phyloP scores from a whole-genome alignment of 1,284 basidiomycete genomes.

The Laetiporus sulphureus region DNA sequence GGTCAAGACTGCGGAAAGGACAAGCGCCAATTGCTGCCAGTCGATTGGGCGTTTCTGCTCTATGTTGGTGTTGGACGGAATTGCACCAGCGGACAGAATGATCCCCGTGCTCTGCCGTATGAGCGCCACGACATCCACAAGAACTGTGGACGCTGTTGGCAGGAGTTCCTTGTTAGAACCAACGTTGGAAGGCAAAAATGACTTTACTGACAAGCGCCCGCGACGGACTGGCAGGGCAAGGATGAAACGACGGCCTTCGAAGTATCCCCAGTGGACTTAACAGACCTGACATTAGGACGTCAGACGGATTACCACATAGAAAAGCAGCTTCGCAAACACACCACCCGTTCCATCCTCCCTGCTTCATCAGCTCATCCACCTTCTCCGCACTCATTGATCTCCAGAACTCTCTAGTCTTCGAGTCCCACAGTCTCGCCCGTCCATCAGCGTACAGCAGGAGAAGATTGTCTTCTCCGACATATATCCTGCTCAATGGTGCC shows the following conservation, averaged over 20 bases:
- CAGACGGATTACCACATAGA: not conserved
- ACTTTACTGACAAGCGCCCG: too few species aligned
- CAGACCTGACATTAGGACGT: too few species aligned
- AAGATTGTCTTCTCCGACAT: conserved; percentile 66
- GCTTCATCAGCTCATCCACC: conserved; percentile 64
- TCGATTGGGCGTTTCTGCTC: conserved; percentile 9
- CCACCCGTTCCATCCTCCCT: conserved; percentile 71
- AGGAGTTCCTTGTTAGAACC: too few species aligned
- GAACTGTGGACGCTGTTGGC: conserved; percentile 21
- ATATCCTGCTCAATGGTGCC: conserved; percentile 59
- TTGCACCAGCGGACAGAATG: conserved; percentile 4
- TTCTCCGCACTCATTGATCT: conserved; percentile 76
- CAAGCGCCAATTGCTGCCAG: conserved; percentile 23
- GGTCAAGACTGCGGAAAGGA: conserved; percentile 34
- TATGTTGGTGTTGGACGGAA: conserved; percentile 1
- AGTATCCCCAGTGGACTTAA: too few species aligned
- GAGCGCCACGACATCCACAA: conserved; percentile 25
- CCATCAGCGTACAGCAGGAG: conserved; percentile 74
- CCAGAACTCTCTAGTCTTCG: conserved; percentile 81
- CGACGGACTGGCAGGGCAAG: too few species aligned
- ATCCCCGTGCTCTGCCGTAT: conserved; percentile 14
- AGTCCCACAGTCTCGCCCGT: conserved; percentile 84
- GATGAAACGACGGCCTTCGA: too few species aligned
- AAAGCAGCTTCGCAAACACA: conserved; percentile 26
- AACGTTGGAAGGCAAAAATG: too few species aligned